Conservation (phyloP, 2,329 filamentous ascomycete species). For the Hysterium pulicare region DNA sequence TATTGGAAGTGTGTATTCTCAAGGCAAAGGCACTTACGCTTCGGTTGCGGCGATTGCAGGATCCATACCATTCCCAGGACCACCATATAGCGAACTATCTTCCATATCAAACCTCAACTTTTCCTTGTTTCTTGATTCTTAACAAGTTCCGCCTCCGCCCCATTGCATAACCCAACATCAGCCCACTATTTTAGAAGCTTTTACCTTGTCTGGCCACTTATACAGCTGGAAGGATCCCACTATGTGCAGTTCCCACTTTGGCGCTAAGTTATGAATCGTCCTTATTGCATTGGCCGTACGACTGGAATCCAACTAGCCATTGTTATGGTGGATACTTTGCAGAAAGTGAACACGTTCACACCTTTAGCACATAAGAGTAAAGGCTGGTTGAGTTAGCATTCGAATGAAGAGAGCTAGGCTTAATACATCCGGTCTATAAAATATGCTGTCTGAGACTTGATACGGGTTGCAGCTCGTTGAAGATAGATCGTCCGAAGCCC, state of each 20-base stretch:
- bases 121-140: too few relatives aligned
- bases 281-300: background rate
- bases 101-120: too few relatives aligned
- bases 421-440: background rate
- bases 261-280: background rate
- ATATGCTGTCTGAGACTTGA: background rate
- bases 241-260: background rate
- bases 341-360: background rate
- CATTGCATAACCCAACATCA: too few relatives aligned
- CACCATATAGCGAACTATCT: too few relatives aligned
- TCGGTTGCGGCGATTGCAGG: too few relatives aligned
- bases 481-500: background rate
- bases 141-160: too few relatives aligned
- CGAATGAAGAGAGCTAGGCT: background rate
- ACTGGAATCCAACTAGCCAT: background rate
- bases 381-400: background rate
- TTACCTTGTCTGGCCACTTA: background rate
- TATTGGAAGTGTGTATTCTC: too few relatives aligned
- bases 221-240: background rate
- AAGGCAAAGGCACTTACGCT: too few relatives aligned
- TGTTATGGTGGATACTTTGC: background rate
- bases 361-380: background rate
- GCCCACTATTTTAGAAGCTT: too few relatives aligned
- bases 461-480: background rate
- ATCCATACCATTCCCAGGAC: too few relatives aligned